phyloP scores from a whole-genome alignment of 2,329 filamentous ascomycete genomes.

The Cladosporium halotolerans region DNA sequence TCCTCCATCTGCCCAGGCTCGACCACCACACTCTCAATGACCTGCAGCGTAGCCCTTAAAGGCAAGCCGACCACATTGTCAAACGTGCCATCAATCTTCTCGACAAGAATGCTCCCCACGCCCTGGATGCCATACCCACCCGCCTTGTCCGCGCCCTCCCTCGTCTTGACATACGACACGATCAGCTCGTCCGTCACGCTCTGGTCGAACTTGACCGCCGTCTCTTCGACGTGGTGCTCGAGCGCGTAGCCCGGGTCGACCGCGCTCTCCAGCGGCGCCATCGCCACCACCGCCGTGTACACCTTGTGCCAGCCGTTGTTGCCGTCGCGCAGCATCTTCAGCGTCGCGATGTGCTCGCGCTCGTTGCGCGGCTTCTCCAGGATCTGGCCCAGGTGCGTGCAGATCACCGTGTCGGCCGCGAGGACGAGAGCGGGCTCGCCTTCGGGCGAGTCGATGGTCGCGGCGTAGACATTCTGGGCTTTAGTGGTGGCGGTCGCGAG shows the following conservation, averaged over 20 bases:
- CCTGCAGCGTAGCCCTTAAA: slow-evolving; percentile 65
- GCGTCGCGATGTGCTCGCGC: slow-evolving; percentile 75
- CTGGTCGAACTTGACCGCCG: slow-evolving; percentile 76
- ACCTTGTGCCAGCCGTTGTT: slow-evolving; percentile 61
- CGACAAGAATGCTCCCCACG: slow-evolving; percentile 75
- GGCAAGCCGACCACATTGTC: slow-evolving; percentile 95
- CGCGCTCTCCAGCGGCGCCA: slow-evolving; percentile 75
- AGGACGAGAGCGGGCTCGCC: slow-evolving; percentile 78
- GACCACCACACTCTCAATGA: slow-evolving; percentile 79
- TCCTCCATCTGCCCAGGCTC: slow-evolving; percentile 62
- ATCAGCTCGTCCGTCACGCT: slow-evolving; percentile 73
- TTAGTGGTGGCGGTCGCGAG: slow-evolving; percentile 79
- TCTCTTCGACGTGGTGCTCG: slow-evolving; percentile 80
- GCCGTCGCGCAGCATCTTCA: slow-evolving; percentile 73
- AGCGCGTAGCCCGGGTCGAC: slow-evolving; percentile 79
- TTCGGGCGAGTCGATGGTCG: slow-evolving; percentile 50
- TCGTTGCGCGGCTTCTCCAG: slow-evolving; percentile 86
- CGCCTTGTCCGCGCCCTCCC: slow-evolving; percentile 92
- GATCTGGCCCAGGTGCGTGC: slow-evolving; percentile 66
- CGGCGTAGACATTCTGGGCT: slow-evolving; percentile 64
- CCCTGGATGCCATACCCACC: slow-evolving; percentile 95
- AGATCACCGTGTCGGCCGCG: slow-evolving; percentile 85
- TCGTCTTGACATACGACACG: slow-evolving; percentile 68
- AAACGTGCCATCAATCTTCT: slow-evolving; percentile 79
- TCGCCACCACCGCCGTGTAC: slow-evolving; percentile 75